phyloP scores from a whole-genome alignment of 192 early-diverging fungal species.

The Coemansia sp. region DNA sequence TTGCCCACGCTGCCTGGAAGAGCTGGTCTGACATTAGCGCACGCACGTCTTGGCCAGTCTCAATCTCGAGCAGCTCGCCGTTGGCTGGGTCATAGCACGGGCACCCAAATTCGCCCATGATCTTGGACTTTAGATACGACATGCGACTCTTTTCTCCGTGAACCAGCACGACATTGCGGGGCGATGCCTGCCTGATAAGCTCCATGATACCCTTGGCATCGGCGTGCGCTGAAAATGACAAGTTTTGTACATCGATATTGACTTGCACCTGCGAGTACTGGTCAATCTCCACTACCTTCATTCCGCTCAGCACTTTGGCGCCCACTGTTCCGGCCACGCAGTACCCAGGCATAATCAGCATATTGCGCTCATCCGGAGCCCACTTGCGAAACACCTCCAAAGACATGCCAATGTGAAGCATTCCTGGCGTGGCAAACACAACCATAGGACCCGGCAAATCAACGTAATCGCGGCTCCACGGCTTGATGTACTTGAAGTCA shows the following conservation, averaged over 20 bases:
- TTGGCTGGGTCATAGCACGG: conserved; percentile 88
- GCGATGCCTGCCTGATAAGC: conserved; percentile 85
- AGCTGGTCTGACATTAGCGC: conserved; percentile 53
- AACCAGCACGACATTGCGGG: conserved; percentile 88
- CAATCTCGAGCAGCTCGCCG: conserved; percentile 69
- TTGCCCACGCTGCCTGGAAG: conserved; percentile 40
- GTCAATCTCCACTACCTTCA: conserved; percentile 85
- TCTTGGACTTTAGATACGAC: conserved; percentile 75
- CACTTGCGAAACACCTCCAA: conserved; percentile 96
- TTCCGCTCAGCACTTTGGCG: conserved; percentile 85
- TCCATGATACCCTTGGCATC: conserved; percentile 98
- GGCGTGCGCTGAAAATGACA: conserved; percentile 96
- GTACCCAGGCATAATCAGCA: conserved; percentile 97
- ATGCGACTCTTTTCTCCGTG: conserved; percentile 93
- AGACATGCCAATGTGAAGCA: conserved; percentile 95
- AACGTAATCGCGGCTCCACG: conserved; percentile 69
- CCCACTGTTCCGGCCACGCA: conserved; percentile 97
- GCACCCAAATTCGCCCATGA: conserved; percentile 79
- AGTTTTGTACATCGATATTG: conserved; percentile 88
- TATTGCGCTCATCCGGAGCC: conserved; percentile 89
- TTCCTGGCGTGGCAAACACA: conserved; percentile 94
- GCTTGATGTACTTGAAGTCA: conserved; percentile 91
- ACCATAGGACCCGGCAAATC: conserved; percentile 91
- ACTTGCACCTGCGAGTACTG: conserved; percentile 70
- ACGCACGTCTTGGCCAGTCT: conserved; percentile 65